Conservation (phyloP, 768 basidiomycete genomes). For the Pisolithus sp. region DNA sequence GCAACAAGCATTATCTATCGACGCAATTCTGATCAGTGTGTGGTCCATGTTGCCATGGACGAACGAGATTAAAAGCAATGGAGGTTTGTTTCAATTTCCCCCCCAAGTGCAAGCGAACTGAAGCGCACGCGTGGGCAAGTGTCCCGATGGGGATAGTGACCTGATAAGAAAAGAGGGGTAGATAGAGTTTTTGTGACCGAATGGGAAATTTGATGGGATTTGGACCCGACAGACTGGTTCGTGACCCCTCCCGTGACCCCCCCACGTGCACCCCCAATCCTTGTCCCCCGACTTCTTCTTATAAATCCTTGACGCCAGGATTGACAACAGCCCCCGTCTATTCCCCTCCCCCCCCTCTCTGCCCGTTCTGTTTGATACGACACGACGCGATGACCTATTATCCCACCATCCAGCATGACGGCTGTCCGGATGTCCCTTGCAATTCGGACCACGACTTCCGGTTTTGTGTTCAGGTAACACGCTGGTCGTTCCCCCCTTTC, state of each 20-base stretch:
- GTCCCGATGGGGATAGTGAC: not conserved
- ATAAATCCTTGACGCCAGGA: not conserved
- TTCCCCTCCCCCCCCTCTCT: not conserved
- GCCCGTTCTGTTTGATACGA: too few relatives aligned
- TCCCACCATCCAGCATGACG: not conserved
- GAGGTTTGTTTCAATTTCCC: too few relatives aligned
- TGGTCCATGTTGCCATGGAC: not conserved
- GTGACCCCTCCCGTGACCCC: not conserved
- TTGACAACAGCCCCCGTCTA: not conserved
- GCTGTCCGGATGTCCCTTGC: too few relatives aligned
- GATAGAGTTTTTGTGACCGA: not conserved
- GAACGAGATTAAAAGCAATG: not conserved
- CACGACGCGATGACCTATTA: not conserved
- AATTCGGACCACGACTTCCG: conserved; percentile 10
- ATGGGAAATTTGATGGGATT: conserved; percentile 1
- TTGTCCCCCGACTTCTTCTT: not conserved
- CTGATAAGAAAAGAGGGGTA: not conserved
- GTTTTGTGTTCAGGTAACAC: conserved; percentile 20
- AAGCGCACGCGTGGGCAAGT: too few relatives aligned
- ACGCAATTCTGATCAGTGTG: not conserved
- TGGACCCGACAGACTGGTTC: not conserved
- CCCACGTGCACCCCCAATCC: not conserved
- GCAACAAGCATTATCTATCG: not conserved
- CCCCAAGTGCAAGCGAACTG: too few relatives aligned
- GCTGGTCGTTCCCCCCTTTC: not conserved